These are phyloP conservation scores for Tuber magnatum DNA, from an alignment of 495 filamentous ascomycete genomes.

Conservation along the genomic window DNA sequence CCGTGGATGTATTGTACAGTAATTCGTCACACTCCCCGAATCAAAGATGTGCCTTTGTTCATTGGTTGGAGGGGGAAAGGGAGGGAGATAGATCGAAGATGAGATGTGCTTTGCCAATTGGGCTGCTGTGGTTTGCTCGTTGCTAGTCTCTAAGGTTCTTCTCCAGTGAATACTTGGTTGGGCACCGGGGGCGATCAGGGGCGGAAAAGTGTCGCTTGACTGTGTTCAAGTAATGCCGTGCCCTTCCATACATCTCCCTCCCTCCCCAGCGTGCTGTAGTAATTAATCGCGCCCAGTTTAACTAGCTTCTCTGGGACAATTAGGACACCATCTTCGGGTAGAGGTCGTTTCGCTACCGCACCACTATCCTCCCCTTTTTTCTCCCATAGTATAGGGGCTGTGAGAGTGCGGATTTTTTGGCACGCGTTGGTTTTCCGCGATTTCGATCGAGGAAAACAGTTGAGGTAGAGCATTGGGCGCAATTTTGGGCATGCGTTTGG, in stretches of 20 bases:
- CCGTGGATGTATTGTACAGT: neutral
- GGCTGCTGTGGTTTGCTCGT: neutral
- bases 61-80: neutral
- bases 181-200: neutral
- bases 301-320: neutral
- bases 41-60: neutral
- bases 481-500: neutral
- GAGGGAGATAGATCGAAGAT: neutral
- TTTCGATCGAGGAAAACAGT: neutral
- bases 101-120: slow-evolving; percentile 1
- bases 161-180: neutral
- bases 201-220: neutral
- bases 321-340: neutral
- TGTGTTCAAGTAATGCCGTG: neutral
- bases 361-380: neutral
- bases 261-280: neutral
- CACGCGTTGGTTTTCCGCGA: neutral
- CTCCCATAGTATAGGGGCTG: neutral
- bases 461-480: neutral
- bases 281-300: neutral
- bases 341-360: neutral
- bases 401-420: neutral
- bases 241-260: too few species aligned
- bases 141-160: neutral
- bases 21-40: neutral